Base-by-base conservation (phyloP, 2,329 filamentous ascomycete species). In the Golovinomyces cichoracearum region DNA sequence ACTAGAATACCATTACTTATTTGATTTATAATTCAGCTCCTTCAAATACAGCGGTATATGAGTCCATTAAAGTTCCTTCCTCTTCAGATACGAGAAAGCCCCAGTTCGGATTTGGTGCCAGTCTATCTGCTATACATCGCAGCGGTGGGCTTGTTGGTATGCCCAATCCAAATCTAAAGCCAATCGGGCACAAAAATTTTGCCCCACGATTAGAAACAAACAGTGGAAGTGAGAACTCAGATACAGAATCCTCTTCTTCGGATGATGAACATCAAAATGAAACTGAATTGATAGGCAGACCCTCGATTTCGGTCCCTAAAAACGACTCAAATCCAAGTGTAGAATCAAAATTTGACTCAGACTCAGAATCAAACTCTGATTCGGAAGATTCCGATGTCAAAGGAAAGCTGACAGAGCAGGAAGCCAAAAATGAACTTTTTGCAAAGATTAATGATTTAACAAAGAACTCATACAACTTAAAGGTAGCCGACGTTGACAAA, bases 161-260 rank as follows among this genome's bases (percentile, higher is more conserved):
- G 22, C 23, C 31, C 12, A n/a, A 47, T 15, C 12, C 27, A 13
- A 35, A 5, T 21, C 10, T 3, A 33, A 47, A n/a, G 23, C 7
- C 29, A 25, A 23, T 22, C 9, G 22, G 17, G 10, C 27, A 21
- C 12, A 17, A 22, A 5, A n/a, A 6, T 21, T 22, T 17, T 35
- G n/a, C 19, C 4, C 35, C 17, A 5, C n/a, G 15, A 22, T 37
- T 31, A 21, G 15, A 41, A 44, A 13, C 42, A 21, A 38, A 22
- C 17, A 35, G 17, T 50, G 44, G 26, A 49, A 52, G 17, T 41
- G 42, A 50, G 40, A 41, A 26, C 9, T 50, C 49, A n/a, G 27
- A 49, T 33, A 31, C 47, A 6, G 6, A 29, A 6, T 29, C 27
- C 27, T 29, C 27, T 6, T 29, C 13, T 6, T 29, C 27, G 13